These are phyloP conservation scores for Pistacia atlantica DNA, from an alignment of 345 rosid genomes.

Conservation along the genomic window DNA sequence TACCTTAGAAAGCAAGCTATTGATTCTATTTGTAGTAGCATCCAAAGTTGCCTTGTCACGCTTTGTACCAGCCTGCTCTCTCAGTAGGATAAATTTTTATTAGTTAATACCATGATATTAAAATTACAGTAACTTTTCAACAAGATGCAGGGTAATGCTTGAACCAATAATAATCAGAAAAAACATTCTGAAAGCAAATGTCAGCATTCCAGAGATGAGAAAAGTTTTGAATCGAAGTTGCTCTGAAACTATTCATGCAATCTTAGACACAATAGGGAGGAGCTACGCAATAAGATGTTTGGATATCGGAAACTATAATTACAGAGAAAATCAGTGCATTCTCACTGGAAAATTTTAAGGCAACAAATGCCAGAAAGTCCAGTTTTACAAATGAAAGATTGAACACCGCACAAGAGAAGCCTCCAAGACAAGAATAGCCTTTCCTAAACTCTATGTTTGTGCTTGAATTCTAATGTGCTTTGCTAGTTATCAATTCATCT, in stretches of 20 bases:
- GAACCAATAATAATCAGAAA: neutral
- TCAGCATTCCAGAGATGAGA: neutral
- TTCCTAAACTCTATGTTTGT: too few relatives aligned
- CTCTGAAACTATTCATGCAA: neutral
- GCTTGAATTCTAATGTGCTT: too few relatives aligned
- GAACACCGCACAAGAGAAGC: too few relatives aligned
- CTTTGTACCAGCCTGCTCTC: slow-evolving; percentile 73
- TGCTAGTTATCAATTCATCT: too few relatives aligned
- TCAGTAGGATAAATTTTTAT: slow-evolving; percentile 19
- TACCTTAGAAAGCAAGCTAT: slow-evolving; percentile 82
- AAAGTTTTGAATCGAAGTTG: neutral
- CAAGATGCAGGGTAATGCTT: neutral
- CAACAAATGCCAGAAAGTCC: neutral
- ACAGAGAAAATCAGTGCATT: too few relatives aligned
- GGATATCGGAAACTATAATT: too few relatives aligned
- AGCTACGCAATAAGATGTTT: too few relatives aligned
- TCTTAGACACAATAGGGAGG: neutral
- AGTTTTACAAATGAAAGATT: neutral
- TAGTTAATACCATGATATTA: slow-evolving; percentile 19
- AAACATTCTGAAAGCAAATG: neutral
- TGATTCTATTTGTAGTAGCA: slow-evolving; percentile 71
- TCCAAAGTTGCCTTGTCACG: slow-evolving; percentile 78
- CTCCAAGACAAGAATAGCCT: too few relatives aligned
- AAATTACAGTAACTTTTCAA: neutral
- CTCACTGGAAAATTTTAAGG: too few relatives aligned